Evolutionary conservation across 2,329 filamentous ascomycete species (phyloP), one percentile per base, ranked within the genome.

Genomic region (Paecilomyces sp.): DNA sequence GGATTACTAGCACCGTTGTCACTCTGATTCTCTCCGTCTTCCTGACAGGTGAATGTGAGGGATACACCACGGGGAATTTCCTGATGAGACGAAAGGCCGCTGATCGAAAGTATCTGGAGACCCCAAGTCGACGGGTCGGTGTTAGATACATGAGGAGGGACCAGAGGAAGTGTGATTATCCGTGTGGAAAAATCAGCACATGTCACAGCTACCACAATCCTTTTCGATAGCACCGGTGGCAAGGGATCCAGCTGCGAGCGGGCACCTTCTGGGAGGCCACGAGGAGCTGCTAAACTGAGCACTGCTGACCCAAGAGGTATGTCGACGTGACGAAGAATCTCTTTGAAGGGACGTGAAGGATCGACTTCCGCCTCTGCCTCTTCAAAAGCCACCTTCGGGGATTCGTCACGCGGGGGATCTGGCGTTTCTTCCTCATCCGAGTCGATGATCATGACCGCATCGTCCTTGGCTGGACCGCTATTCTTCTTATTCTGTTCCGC

Each of bases 171-270:
- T 3, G 79, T 79, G 24, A 87, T 74, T 55, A 87, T 65, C 31
- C 80, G 78, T 11, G 84, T 75, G n/a, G 78, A 82, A 13, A 78
- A 80, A 67, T 88, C 84, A 15, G 81, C 78, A 63, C 83, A 87
- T 15, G 81, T 77, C 3, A 81, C 80, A 0, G 80, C 77, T 41
- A 87, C 74, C 25, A 85, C 74, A 15, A 87, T 79, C 58, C 76
- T 79, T 41, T 76, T 74, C 51, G 75, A 77, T 58, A 84, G 74
- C 34, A 83, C 73, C 30, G 74, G 70, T 9, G 81, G 82, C 33
- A 77, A 76, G 7, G 75, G 73, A 60, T 80, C 75, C 12, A 73
- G 70, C 6, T 72, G 66, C 18, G 77, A 76, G 60, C 72, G 72
- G 9, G 70, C 66, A 18, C 69, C 66, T 22, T 76, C 73, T 3